Base-by-base conservation (phyloP, 768 basidiomycete species). In the Candolleomyces aberdarensis region DNA sequence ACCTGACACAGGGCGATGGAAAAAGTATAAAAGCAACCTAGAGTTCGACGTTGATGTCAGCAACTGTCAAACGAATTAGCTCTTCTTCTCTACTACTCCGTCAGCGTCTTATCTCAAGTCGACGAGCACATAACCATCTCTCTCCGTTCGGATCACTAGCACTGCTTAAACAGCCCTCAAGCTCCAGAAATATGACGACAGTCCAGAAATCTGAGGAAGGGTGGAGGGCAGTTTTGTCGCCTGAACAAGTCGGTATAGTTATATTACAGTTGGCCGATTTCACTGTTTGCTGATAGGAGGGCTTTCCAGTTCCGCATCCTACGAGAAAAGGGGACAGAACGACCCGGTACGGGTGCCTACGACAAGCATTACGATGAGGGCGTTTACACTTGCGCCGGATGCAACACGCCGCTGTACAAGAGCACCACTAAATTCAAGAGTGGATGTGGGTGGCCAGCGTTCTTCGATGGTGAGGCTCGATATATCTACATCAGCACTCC, bases 381-480 rank as follows among this genome's bases (percentile, higher is more conserved):
- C 9, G 80, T 87, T 0, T 96, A 95, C 70, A 66, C 75, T 48
- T 96, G 94, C 69, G 88, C 85, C 9, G 95, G 83, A 8, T 96
- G 94, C 72, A 80, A 80, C 40, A 85, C 92, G 2, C 88, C 94
- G 0, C 75, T 97, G 53, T 97, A 96, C 79, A 92, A 88, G 79
- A 92, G 90, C 68, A 80, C 79, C 29, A 94, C 93, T 64, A 97
- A 97, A 75, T 97, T 96, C 75, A 82, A 89, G 82, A 94, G 92
- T 61, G 93, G 94, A 8, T 96, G 93, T 68, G 95, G 95, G 22
- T 98, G 95, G 95, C 95, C 96, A n/a, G 93, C 95, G 0, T 98
- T 97, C 82, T 98, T 89, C 70, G 95, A 96, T 70, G 91, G 91
- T 90, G 63, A 59, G 9, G 31, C 39, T 36, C 49, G 22, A 13